These are phyloP conservation scores for Plantago elongata DNA, from an alignment of 257 asterid species.

Conservation along the genomic window DNA sequence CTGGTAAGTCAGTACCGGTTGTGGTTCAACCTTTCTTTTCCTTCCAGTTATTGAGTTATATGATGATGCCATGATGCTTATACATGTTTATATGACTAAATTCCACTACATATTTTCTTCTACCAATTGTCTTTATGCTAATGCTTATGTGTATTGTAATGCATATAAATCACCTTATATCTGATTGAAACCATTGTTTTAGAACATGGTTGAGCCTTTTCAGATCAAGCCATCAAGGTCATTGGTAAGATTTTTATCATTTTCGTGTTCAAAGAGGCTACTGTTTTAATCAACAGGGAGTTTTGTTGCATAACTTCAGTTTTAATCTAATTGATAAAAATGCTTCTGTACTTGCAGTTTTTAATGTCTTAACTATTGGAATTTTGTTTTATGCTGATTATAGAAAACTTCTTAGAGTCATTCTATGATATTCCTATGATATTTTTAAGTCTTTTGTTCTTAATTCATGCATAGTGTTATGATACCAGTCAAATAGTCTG, in stretches of 20 bases:
- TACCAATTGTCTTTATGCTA: neutral
- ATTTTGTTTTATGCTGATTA: too few species aligned
- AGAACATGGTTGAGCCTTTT: neutral
- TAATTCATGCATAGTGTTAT: too few species aligned
- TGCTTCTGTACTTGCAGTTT: neutral
- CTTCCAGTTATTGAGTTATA: neutral
- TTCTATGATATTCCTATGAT: too few species aligned
- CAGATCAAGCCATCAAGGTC: neutral
- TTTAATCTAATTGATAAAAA: constrained; percentile 7
- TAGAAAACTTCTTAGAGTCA: too few species aligned
- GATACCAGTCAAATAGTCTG: too few species aligned
- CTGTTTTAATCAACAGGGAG: neutral
- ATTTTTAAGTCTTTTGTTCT: too few species aligned
- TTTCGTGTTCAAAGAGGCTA: constrained; percentile 5
- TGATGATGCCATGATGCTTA: constrained; percentile 4
- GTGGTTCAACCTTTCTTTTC: neutral
- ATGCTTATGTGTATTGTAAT: neutral
- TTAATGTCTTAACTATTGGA: too few species aligned
- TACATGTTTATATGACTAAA: neutral
- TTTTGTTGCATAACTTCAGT: constrained; percentile 9
- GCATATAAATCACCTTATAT: neutral
- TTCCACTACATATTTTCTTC: constrained; percentile 3
- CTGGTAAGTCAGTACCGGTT: constrained; percentile 57
- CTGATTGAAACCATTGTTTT: neutral
- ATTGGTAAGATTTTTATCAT: neutral